A percentile compares a stretch with the other conserved stretches of the same genome.
phyloP scores from a whole-genome alignment of 2,329 filamentous ascomycete genomes.

The Paracoccidioides brasiliensis region DNA sequence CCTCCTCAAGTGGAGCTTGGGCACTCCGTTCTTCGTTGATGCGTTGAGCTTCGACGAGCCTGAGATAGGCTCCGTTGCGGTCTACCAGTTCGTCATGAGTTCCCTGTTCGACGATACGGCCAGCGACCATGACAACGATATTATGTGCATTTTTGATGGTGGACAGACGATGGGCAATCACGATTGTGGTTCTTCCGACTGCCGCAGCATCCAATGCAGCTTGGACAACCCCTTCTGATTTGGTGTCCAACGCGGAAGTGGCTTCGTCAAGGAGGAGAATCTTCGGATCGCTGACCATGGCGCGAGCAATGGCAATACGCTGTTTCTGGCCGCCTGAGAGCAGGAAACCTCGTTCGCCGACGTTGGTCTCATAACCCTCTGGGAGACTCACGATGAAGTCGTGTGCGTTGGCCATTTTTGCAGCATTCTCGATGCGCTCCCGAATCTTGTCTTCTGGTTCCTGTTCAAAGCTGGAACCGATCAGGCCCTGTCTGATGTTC shows the following conservation, averaged over 20 bases:
- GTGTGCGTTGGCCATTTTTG: slow-evolving; percentile 85
- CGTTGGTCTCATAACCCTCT: slow-evolving; percentile 82
- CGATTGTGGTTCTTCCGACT: slow-evolving; percentile 80
- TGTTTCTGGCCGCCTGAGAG: slow-evolving; percentile 94
- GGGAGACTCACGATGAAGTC: slow-evolving; percentile 75
- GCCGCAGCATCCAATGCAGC: slow-evolving; percentile 79
- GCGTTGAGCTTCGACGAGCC: slow-evolving; percentile 76
- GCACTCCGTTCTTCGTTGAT: slow-evolving; percentile 47
- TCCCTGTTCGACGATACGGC: slow-evolving; percentile 83
- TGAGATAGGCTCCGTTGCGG: slow-evolving; percentile 60
- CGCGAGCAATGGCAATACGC: slow-evolving; percentile 85
- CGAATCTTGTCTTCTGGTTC: slow-evolving; percentile 54
- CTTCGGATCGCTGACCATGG: slow-evolving; percentile 81
- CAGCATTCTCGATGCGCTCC: slow-evolving; percentile 63
- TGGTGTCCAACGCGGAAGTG: slow-evolving; percentile 84
- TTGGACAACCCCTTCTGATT: slow-evolving; percentile 88
- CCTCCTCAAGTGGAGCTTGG: slow-evolving; percentile 18
- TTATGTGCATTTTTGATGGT: slow-evolving; percentile 92
- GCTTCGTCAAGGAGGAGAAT: slow-evolving; percentile 89
- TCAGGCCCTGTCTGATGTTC: slow-evolving; percentile 82
- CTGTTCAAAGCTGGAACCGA: slow-evolving; percentile 65
- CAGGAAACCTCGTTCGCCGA: slow-evolving; percentile 88
- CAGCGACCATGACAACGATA: slow-evolving; percentile 82
- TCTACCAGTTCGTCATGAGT: slow-evolving; percentile 69
- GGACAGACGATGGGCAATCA: slow-evolving; percentile 87